These are phyloP conservation scores for Vigna hirtella DNA, from an alignment of 306 rosid species.

Conservation along the genomic window DNA sequence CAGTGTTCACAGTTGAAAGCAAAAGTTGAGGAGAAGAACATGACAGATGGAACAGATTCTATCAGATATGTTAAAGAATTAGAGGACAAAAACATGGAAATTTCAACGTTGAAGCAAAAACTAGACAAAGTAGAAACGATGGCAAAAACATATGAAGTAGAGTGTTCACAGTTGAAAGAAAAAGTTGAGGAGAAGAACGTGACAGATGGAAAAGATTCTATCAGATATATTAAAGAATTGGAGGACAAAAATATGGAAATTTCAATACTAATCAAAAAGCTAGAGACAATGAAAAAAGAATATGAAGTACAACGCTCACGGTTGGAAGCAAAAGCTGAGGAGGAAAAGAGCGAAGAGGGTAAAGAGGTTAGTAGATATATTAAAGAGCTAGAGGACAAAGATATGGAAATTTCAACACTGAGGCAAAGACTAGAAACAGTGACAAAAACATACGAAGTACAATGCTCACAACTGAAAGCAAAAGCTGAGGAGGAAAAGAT, in stretches of 20 bases:
- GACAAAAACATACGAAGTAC: slow-evolving; percentile 48
- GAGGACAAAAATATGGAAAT: slow-evolving; percentile 53
- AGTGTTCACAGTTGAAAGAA: background rate
- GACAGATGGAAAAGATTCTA: slow-evolving; percentile 44
- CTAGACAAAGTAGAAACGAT: slow-evolving; percentile 40
- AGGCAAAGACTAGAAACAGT: slow-evolving; percentile 64
- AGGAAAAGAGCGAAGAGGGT: slow-evolving; percentile 22
- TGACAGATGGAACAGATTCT: slow-evolving; percentile 37
- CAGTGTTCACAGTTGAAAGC: slow-evolving; percentile 55
- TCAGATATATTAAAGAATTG: slow-evolving; percentile 54
- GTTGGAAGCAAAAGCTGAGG: slow-evolving; percentile 53
- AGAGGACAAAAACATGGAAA: slow-evolving; percentile 51
- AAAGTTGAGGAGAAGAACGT: slow-evolving; percentile 34
- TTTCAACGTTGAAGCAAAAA: slow-evolving; percentile 20
- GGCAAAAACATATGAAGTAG: slow-evolving; percentile 47
- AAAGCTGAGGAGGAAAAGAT: slow-evolving; percentile 36
- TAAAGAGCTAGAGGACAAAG: slow-evolving; percentile 60
- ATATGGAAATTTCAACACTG: slow-evolving; percentile 52
- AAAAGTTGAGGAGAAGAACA: slow-evolving; percentile 34
- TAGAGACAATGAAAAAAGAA: slow-evolving; percentile 55
- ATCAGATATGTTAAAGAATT: slow-evolving; percentile 54
- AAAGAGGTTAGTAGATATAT: slow-evolving; percentile 50
- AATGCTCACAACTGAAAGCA: background rate
- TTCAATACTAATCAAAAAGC: slow-evolving; percentile 57
- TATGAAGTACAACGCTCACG: slow-evolving; percentile 50